phyloP scores from a whole-genome alignment of 495 filamentous ascomycete genomes.

The Lepidopterella palustris region DNA sequence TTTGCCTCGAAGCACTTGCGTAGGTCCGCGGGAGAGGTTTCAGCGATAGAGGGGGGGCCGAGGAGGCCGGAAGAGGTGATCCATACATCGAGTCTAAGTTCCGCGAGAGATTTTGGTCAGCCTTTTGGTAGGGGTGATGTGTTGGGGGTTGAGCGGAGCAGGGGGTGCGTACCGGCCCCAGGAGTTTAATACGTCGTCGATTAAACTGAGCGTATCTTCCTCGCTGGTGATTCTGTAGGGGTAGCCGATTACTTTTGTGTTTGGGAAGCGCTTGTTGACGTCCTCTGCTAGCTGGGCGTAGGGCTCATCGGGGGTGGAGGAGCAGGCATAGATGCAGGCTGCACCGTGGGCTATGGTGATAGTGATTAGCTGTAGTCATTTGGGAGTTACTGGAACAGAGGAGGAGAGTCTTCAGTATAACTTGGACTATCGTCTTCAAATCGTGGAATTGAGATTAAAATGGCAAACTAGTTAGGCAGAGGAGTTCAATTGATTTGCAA shows the following conservation, averaged over 20 bases:
- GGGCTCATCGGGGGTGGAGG: slow-evolving; percentile 25
- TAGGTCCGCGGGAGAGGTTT: slow-evolving; percentile 48
- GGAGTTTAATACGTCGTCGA: slow-evolving; percentile 55
- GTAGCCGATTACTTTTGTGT: slow-evolving; percentile 53
- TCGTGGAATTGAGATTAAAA: not conserved
- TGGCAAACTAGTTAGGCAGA: not conserved
- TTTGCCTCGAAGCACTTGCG: slow-evolving; percentile 52
- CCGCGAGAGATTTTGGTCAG: not conserved
- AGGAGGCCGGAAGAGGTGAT: slow-evolving; percentile 50
- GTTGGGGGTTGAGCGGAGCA: not conserved
- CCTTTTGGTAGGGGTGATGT: not conserved
- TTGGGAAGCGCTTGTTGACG: slow-evolving; percentile 40
- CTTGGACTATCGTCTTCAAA: not conserved
- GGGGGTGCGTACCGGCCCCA: slow-evolving; percentile 40
- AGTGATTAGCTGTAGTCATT: not conserved
- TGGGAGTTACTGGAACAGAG: not conserved
- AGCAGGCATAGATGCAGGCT: slow-evolving; percentile 52
- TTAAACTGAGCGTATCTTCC: slow-evolving; percentile 52
- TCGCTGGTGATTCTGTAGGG: slow-evolving; percentile 50
- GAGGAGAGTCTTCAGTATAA: not conserved
- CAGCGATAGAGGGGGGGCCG: slow-evolving; percentile 49
- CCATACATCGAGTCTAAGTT: slow-evolving; percentile 52
- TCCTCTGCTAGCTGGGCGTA: slow-evolving; percentile 33
- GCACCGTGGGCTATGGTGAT: slow-evolving; percentile 49
- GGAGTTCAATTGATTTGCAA: not conserved